Evolutionary conservation across 495 filamentous ascomycete genomes (phyloP), one percentile per base, ranked within the genome.

Genomic region (Aspergillus olivimuriae): DNA sequence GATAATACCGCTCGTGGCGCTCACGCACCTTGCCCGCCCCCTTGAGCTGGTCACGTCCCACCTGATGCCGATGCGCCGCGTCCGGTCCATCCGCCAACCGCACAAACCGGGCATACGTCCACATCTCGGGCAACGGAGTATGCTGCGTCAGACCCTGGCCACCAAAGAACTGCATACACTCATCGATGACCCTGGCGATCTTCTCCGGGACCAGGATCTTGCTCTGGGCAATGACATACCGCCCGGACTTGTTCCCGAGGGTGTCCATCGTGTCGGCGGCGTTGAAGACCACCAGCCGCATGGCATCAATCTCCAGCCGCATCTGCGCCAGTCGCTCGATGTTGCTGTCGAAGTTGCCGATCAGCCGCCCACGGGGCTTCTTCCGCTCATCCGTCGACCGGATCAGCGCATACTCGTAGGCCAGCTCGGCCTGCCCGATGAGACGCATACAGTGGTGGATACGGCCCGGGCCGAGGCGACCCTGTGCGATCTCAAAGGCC

Each of bases 361-460:
- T 30, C 2, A 33, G 41, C 12, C 15, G 11, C 3, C 47, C 41
- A 3, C 21, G 26, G 8, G 47, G 34, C 14, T 39, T 49, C 47
- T 44, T 49, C 4, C 32, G 32, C 20, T 18, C 26, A 16, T 49
- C 47, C 3, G 21, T 49, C 2, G 26, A 34, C 4, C 47, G 47
- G 2, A 33, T 15, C 3, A 49, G 11, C 41, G 26, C 23, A 11
- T 22, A 49, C 24, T 49, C 47, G 2, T 22, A 38, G 2, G 47
- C 40, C 4, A 14, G 21, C 47, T 49, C 47, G 32, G 10, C 11
- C 21, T 41, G 22, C 16, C 47, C 47, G 24, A 49, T 40, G n/a
- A 33, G 10, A 1, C 47, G 47, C 47, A 49, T 49, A 15, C 21
- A 33, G 47, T 49, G 47, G 41, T 49, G 47, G 28, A 49, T 49